phyloP scores from a whole-genome alignment of 2,329 filamentous ascomycete species.

The Penicillium fuscoglaucum region DNA sequence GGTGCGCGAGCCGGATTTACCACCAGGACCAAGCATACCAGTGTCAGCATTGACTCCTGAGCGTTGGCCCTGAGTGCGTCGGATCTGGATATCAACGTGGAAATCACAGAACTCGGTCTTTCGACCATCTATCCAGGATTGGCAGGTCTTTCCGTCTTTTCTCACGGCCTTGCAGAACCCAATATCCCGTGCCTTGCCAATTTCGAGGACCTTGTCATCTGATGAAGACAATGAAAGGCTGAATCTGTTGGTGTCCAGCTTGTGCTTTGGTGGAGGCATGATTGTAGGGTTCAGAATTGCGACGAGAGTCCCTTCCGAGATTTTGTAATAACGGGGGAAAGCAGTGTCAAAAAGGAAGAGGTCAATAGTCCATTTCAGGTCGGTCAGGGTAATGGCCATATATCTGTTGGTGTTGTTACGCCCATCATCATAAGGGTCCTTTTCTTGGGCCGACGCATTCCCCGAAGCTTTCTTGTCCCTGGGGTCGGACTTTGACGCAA shows the following conservation, averaged over 20 bases:
- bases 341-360: constrained; percentile 89
- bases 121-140: constrained; percentile 80
- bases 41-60: constrained; percentile 78
- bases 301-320: constrained; percentile 86
- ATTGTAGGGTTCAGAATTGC: constrained; percentile 89
- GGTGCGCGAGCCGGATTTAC: constrained; percentile 45
- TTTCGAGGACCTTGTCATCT: constrained; percentile 84
- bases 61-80: constrained; percentile 66
- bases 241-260: constrained; percentile 78
- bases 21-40: constrained; percentile 48
- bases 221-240: constrained; percentile 81
- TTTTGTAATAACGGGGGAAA: constrained; percentile 90
- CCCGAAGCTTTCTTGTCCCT: constrained; percentile 57
- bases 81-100: constrained; percentile 79
- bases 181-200: constrained; percentile 80
- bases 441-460: constrained; percentile 41
- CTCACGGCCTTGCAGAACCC: constrained; percentile 84
- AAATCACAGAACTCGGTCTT: constrained; percentile 92
- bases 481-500: constrained; percentile 85
- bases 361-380: constrained; percentile 87
- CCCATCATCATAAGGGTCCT: constrained; percentile 52
- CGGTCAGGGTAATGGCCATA: constrained; percentile 85
- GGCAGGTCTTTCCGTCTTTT: constrained; percentile 79
- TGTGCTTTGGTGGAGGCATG: constrained; percentile 78
- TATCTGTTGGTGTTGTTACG: constrained; percentile 71